phyloP scores from a whole-genome alignment of 108 stramenopile species.

The Cyclostephanos tholiformis region DNA sequence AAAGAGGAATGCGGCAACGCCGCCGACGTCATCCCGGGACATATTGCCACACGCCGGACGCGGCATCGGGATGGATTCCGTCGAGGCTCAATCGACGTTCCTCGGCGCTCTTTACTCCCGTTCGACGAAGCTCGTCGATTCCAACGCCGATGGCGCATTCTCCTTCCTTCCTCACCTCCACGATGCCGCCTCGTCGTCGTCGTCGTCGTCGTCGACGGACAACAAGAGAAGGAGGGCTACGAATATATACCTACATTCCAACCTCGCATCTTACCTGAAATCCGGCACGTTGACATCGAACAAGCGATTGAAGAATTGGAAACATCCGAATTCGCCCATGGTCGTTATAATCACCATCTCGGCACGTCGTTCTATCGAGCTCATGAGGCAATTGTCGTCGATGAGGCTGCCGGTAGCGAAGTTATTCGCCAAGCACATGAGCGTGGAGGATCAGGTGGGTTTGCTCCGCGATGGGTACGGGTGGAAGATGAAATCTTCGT shows the following conservation, averaged over 20 bases:
- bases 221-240: too few relatives aligned
- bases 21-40: slow-evolving; percentile 30
- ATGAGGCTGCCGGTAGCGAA: slow-evolving; percentile 74
- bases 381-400: slow-evolving; percentile 69
- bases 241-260: slow-evolving; percentile 17
- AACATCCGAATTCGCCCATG: slow-evolving; percentile 58
- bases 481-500: slow-evolving; percentile 5
- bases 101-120: slow-evolving; percentile 46
- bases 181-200: background rate
- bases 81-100: slow-evolving; percentile 38
- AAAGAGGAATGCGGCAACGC: slow-evolving; percentile 25
- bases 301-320: slow-evolving; percentile 77
- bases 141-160: background rate
- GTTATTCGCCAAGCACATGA: slow-evolving; percentile 83
- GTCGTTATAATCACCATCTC: slow-evolving; percentile 74
- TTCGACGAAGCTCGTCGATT: slow-evolving; percentile 25
- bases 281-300: slow-evolving; percentile 36
- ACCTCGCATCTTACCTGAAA: slow-evolving; percentile 37
- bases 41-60: slow-evolving; percentile 55
- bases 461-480: slow-evolving; percentile 37
- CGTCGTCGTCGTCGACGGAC: too few relatives aligned
- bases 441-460: slow-evolving; percentile 63
- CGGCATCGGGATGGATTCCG: slow-evolving; percentile 41
- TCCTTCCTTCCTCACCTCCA: background rate
- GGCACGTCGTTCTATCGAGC: slow-evolving; percentile 74